Percentiles rank a stretch among this genome's conserved stretches.
Conservation (phyloP, 805 yeast species). For the Ascoidea tarda region DNA sequence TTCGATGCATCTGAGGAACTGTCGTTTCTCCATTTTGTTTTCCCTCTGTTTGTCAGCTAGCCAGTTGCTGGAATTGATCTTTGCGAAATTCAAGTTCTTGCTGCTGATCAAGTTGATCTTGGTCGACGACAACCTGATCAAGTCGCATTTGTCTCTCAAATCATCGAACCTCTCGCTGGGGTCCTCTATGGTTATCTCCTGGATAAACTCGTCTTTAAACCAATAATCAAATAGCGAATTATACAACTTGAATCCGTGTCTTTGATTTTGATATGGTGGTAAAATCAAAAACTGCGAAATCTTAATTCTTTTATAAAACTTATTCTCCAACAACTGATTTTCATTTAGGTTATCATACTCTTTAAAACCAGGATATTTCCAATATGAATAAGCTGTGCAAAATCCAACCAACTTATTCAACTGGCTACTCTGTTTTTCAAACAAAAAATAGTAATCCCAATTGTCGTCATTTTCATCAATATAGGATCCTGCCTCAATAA, state of each 20-base stretch:
- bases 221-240: constrained; percentile 38
- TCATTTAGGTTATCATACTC: constrained; percentile 27
- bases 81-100: constrained; percentile 10
- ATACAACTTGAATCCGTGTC: constrained; percentile 63
- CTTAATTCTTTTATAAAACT: constrained; percentile 39
- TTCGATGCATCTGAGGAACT: constrained; percentile 64
- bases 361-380: constrained; percentile 48
- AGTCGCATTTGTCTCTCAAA: constrained; percentile 72
- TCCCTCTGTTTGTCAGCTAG: constrained; percentile 22
- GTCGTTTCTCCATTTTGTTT: constrained; percentile 61
- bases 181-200: constrained; percentile 82
- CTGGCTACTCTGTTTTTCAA: constrained; percentile 13
- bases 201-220: constrained; percentile 34
- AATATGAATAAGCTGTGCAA: constrained; percentile 71
- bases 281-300: constrained; percentile 78
- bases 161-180: constrained; percentile 91
- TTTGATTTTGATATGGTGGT: constrained; percentile 69
- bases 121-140: constrained; percentile 27
- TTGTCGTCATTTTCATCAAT: constrained; percentile 62
- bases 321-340: constrained; percentile 10
- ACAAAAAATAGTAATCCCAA: constrained; percentile 66
- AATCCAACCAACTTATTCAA: constrained; percentile 53
- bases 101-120: constrained; percentile 16
- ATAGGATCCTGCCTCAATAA: constrained; percentile 88
- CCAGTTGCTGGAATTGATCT: constrained; percentile 12